These are phyloP conservation scores for Candida andamanensis DNA, from an alignment of 805 yeast genomes.

Conservation along the genomic window DNA sequence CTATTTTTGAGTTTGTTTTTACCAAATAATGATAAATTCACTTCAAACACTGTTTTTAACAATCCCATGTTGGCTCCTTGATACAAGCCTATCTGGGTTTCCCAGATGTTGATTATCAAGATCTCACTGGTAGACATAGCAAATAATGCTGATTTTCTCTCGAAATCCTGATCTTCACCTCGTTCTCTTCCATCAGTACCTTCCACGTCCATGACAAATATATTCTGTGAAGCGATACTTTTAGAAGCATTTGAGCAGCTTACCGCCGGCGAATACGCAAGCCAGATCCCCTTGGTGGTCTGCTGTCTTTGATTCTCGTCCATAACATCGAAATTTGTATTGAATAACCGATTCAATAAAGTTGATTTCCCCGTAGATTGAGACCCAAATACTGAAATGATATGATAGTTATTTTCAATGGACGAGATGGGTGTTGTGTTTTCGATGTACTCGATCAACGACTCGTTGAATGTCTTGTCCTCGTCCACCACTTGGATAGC, in stretches of 20 bases:
- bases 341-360: constrained; percentile 76
- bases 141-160: constrained; percentile 91
- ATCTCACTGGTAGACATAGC: constrained; percentile 91
- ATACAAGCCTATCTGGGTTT: constrained; percentile 91
- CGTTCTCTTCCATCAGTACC: constrained; percentile 98
- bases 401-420: constrained; percentile 73
- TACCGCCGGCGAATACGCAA: constrained; percentile 35
- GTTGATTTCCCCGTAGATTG: constrained; percentile 97
- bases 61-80: constrained; percentile 98
- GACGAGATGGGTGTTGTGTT: constrained; percentile 26
- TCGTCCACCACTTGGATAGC: constrained; percentile 65
- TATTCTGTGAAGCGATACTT: constrained; percentile 33
- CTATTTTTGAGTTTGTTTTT: constrained; percentile 32
- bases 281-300: constrained; percentile 54
- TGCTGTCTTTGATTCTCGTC: constrained; percentile 81
- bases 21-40: constrained; percentile 81
- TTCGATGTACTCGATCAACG: constrained; percentile 31
- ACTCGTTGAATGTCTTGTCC: constrained; percentile 45
- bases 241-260: constrained; percentile 8
- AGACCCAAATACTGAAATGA: constrained; percentile 93
- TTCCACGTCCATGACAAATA: constrained; percentile 93
- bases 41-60: constrained; percentile 93
- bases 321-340: constrained; percentile 90
- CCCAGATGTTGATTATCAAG: constrained; percentile 92
- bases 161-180: constrained; percentile 98